Evolutionary conservation across 116 monocot genomes (phyloP), one percentile per base, ranked within the genome.

Genomic region (Iris pallida): DNA sequence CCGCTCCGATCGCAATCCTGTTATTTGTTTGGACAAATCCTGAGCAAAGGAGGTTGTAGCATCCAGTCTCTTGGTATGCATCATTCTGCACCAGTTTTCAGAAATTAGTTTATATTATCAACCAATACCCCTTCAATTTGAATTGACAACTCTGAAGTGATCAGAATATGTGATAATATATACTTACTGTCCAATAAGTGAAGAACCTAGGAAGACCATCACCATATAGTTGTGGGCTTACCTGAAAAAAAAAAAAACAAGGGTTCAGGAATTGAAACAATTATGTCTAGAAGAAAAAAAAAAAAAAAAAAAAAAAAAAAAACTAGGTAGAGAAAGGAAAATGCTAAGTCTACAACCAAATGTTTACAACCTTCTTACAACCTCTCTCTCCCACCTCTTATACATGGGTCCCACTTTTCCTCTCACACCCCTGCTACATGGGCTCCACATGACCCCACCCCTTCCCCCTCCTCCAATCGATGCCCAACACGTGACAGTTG

Each of bases 1-100:
- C 84, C 11, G 96, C 92, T 47, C 96, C 96, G 7, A 96, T 92
- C 4, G 88, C 92, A 20, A 96, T 87, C 79, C 78, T 89, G 63
- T 87, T 91, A 43, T 80, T 96, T 8, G 92, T 96, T 70, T 96
- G 96, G 43, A 96, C 82, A 68, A 96, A 96, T 46, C 96, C 96
- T 4, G 96, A 84, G 69, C 96, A 96, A 12, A 86, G 75, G 17
- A 96, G 87, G 51, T 96, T 96, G 85, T 96, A 96, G 71, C 96
- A 96, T n/a, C 96, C 96, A 3, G 96, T 96, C 47, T 78, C 78
- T 59, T 79, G 96, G 53, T 96, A 96, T 41, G 96, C 89, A 74
- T 96, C 96, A 7, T 65, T 92, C 96, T 95, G 42, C 71, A 70
- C 6, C 1, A 60, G 43, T 10, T 47, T 10, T 45, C 10, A 59